Conservation (phyloP, 805 yeast genomes). For the Pichia pseudocactophila region DNA sequence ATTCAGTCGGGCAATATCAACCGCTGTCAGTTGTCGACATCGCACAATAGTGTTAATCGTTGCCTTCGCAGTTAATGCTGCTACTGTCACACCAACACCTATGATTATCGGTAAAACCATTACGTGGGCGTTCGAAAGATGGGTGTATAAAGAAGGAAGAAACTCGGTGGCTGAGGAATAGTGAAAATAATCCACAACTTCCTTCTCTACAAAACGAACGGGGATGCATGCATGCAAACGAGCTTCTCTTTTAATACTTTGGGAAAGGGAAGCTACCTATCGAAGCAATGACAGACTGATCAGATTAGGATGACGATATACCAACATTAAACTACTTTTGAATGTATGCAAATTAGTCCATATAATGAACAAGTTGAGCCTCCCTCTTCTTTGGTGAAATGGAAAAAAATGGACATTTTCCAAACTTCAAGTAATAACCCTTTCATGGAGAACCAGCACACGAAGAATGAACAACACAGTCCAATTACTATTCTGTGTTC, state of each 20-base stretch:
- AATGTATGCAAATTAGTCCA: too few species aligned
- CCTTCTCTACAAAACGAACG: too few species aligned
- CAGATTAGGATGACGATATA: too few species aligned
- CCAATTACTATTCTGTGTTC: constrained; percentile 26
- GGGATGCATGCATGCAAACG: too few species aligned
- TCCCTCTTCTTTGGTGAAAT: background rate
- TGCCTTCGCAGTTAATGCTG: constrained; percentile 40
- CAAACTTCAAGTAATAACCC: background rate
- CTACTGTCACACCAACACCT: constrained; percentile 46
- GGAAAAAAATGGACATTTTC: background rate
- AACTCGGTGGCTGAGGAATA: too few species aligned
- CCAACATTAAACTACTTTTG: too few species aligned
- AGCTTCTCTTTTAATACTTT: too few species aligned
- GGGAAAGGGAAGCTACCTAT: too few species aligned
- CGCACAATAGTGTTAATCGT: constrained; percentile 27
- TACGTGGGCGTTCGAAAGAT: background rate
- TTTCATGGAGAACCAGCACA: background rate
- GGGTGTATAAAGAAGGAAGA: background rate
- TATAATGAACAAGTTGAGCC: background rate
- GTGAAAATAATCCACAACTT: too few species aligned
- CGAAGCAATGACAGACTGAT: too few species aligned
- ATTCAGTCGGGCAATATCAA: constrained; percentile 33
- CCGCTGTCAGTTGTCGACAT: constrained; percentile 26
- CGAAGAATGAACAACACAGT: constrained; percentile 3
- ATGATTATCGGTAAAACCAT: constrained; percentile 39